These are phyloP conservation scores for Pleurotus ostreatus DNA, from an alignment of 768 basidiomycete species.

Conservation along the genomic window DNA sequence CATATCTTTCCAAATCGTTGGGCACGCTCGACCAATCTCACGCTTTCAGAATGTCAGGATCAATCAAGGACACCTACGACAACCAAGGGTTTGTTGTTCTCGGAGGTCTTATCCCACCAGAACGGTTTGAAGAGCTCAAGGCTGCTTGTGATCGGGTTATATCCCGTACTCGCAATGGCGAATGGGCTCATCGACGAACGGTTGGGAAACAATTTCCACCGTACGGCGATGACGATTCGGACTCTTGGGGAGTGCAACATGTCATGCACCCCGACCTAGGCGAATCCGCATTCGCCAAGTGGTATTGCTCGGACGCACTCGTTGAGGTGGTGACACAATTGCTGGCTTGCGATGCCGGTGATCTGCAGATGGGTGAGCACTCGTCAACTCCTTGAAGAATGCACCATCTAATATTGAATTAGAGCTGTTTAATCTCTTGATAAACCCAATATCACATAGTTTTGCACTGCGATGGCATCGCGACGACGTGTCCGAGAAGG, in stretches of 20 bases:
- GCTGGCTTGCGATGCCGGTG: slow-evolving; percentile 50
- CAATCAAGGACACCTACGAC: slow-evolving; percentile 50
- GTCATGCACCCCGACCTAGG: slow-evolving; percentile 73
- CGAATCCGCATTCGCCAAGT: slow-evolving; percentile 55
- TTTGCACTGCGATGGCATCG: slow-evolving; percentile 81
- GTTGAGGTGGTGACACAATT: slow-evolving; percentile 39
- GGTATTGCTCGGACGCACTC: slow-evolving; percentile 61
- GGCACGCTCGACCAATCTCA: background rate
- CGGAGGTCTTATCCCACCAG: slow-evolving; percentile 44
- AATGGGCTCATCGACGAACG: slow-evolving; percentile 63
- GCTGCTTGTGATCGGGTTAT: slow-evolving; percentile 50
- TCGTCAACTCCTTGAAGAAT: background rate
- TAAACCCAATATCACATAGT: slow-evolving; percentile 59
- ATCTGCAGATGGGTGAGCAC: slow-evolving; percentile 69
- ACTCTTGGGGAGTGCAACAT: slow-evolving; percentile 81
- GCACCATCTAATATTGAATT: background rate
- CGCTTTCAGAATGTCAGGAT: slow-evolving; percentile 13
- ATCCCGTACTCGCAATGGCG: slow-evolving; percentile 49
- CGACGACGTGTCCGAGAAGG: slow-evolving; percentile 64
- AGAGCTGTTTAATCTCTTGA: slow-evolving; percentile 76
- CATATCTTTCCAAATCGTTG: too few species aligned
- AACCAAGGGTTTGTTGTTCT: slow-evolving; percentile 64
- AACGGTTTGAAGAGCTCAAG: slow-evolving; percentile 34
- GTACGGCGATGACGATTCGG: slow-evolving; percentile 51
- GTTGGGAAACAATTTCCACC: slow-evolving; percentile 82